Evolutionary conservation across 352 stramenopile species (phyloP), one percentile per base, ranked within the genome.

Genomic region (Phytophthora pseudosyringae): DNA sequence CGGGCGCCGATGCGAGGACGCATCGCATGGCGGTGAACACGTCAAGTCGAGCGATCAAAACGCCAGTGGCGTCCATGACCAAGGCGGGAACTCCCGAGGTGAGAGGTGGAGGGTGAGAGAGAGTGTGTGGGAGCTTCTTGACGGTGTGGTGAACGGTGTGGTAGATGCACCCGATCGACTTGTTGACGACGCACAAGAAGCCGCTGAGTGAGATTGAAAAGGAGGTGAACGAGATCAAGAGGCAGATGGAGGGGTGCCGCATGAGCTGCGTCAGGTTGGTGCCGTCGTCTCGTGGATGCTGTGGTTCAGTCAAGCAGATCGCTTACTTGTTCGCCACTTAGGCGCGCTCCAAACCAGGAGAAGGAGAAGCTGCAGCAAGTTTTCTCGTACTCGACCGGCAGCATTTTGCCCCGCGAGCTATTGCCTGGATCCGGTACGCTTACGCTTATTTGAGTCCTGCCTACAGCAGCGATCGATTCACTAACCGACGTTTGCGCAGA

Each of bases 351-450:
- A 1, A 91, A 91, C 29, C 76, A 90, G 32, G 83, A 94, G 43
- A 94, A 94, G 54, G 83, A 94, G 50, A 94, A 91, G 57, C 74
- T 94, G 11, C 86, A 94, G 57, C 83, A 94, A 44, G 58, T 81
- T 5, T 93, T 94, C 39, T 85, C 83, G 21, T 94, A 89, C 67
- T 78, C 78, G 1, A 68, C 66, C 3, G 86, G 86, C 5, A 83
- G 57, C 0, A 94, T 94, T 56, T 61, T 94, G n/a, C 86, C 86
- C 5, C 67, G 72, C 0, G 78, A 93, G 31, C 63, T 94, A 6
- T 62, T 94, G 3, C 86, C 86, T n/a, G 83, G 83, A 70, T 69
- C 86, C 26, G 80, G 85, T 92, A 52, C 28, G 46, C 21, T 21
- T 21, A 21, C 21, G 21, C 21, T 21, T 21, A 21, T 21, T 21